These are phyloP conservation scores for Corymbia maculata DNA, from an alignment of 345 rosid species.

Conservation along the genomic window DNA sequence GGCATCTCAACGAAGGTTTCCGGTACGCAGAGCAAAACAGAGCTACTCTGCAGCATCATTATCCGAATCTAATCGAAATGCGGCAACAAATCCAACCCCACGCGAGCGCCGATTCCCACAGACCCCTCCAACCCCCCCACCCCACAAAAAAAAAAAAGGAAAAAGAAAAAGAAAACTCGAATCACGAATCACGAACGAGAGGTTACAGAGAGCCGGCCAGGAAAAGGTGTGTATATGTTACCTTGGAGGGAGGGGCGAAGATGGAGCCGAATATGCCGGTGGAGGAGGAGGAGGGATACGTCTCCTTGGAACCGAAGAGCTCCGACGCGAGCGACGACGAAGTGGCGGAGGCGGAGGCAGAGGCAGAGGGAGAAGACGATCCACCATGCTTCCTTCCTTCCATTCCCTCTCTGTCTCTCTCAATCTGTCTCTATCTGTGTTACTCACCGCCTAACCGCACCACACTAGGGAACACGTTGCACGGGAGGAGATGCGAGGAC, in stretches of 20 bases:
- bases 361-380: constrained; percentile 4
- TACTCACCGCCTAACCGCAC: not conserved
- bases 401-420: constrained; percentile 15
- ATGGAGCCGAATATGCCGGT: constrained; percentile 51
- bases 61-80: not conserved
- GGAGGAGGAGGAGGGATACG: constrained; percentile 23
- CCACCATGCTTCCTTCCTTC: constrained; percentile 39
- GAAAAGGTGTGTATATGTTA: rapidly evolving
- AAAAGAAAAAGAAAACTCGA: not conserved
- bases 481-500: not conserved
- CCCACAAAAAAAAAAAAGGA: too few relatives aligned
- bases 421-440: not conserved
- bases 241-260: constrained; percentile 56
- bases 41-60: not conserved
- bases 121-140: not conserved
- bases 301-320: constrained; percentile 59
- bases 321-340: constrained; percentile 41
- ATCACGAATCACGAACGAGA: not conserved
- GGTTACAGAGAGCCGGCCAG: not conserved
- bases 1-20: not conserved
- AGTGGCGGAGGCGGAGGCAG: constrained; percentile 33
- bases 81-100: not conserved
- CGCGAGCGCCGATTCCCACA: not conserved
- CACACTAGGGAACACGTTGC: not conserved
- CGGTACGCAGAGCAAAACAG: not conserved